phyloP scores from a whole-genome alignment of 2,329 filamentous ascomycete genomes.

The Hirsutella minnesotensis region DNA sequence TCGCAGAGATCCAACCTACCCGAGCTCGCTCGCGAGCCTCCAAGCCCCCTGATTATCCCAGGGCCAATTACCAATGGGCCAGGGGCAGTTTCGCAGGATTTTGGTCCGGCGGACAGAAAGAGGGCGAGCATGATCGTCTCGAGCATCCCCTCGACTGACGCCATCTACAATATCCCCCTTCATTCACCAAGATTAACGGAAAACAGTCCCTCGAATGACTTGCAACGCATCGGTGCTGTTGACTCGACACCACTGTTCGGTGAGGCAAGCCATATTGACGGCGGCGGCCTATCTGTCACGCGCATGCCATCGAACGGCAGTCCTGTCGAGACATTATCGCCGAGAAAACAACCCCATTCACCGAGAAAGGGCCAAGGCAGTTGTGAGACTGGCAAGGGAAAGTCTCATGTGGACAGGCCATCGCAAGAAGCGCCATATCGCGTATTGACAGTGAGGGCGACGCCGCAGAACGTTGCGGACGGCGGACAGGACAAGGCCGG shows the following conservation, averaged over 20 bases:
- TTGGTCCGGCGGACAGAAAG: constrained; percentile 3
- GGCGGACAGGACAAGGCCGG: too few species aligned
- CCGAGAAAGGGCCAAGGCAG: too few species aligned
- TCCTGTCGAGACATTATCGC: too few species aligned
- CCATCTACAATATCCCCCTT: constrained; percentile 20
- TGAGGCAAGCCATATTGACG: too few species aligned
- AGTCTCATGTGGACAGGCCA: too few species aligned
- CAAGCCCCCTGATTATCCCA: not conserved
- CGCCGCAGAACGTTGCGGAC: not conserved
- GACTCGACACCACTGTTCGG: not conserved
- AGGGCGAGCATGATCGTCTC: constrained; percentile 6
- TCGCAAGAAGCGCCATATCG: too few species aligned
- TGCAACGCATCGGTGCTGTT: not conserved
- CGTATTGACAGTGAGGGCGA: too few species aligned
- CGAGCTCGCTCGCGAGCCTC: not conserved
- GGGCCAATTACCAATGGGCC: not conserved
- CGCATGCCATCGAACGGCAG: too few species aligned
- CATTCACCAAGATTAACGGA: constrained; percentile 13
- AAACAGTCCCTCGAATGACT: constrained; percentile 14
- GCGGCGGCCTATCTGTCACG: too few species aligned
- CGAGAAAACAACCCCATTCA: too few species aligned
- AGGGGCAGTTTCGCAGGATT: too few species aligned
- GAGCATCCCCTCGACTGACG: constrained; percentile 19
- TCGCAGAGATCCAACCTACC: not conserved
- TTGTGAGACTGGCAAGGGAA: too few species aligned